A percentile compares a stretch with the other conserved stretches of the same genome.
These are phyloP conservation scores for Gyrodon lividus DNA, from an alignment of 768 basidiomycete genomes.

Conservation along the genomic window DNA sequence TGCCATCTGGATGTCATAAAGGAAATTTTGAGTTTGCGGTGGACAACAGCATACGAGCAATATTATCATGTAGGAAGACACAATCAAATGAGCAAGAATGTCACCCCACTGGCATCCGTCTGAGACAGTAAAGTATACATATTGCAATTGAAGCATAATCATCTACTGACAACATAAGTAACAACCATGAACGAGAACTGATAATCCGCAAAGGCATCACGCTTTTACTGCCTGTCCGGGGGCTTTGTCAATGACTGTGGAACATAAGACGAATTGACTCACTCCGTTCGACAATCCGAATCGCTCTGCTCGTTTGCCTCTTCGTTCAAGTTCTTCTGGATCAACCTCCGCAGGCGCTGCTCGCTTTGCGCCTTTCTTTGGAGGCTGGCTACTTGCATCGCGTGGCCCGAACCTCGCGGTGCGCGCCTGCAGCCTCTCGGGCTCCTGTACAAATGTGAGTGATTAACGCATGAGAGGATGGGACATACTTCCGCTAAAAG, in stretches of 20 bases:
- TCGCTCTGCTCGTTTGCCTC: slow-evolving; percentile 63
- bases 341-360: slow-evolving; percentile 45
- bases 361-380: slow-evolving; percentile 27
- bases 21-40: too few relatives aligned
- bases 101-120: not conserved
- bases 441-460: slow-evolving; percentile 35
- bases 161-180: not conserved
- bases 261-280: not conserved
- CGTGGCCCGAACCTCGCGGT: slow-evolving; percentile 53
- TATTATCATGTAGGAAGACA: too few relatives aligned
- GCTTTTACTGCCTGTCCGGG: not conserved
- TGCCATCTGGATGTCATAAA: too few relatives aligned
- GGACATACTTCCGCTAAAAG: not conserved
- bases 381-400: slow-evolving; percentile 30
- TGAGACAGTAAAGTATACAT: not conserved
- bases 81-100: too few relatives aligned
- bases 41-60: too few relatives aligned
- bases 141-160: not conserved
- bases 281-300: slow-evolving; percentile 40
- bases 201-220: not conserved
- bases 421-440: slow-evolving; percentile 50
- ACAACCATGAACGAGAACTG: not conserved
- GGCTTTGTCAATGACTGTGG: not conserved
- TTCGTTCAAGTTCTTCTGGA: slow-evolving; percentile 54
- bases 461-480: not conserved